Evolutionary conservation across 2,329 filamentous ascomycete genomes (phyloP).

Genomic region (Claviceps capensis): DNA sequence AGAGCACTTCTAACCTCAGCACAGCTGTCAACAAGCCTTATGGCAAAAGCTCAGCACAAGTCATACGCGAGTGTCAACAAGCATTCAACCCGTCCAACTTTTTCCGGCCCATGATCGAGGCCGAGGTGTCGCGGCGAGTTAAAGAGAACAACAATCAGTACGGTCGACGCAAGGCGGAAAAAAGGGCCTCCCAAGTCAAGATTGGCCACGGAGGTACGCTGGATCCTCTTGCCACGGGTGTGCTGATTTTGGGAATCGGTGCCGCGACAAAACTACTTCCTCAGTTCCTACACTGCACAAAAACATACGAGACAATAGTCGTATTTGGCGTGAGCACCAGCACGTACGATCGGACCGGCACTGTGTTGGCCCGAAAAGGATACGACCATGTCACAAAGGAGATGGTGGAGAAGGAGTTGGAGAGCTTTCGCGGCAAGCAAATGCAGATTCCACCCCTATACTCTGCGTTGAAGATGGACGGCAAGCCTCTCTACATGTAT

Average conservation of each 20-base stretch:
- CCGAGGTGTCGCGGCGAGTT: conserved; percentile 41
- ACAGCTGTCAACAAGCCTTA: conserved; percentile 86
- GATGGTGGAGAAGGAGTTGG: conserved; percentile 62
- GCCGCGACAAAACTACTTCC: conserved; percentile 72
- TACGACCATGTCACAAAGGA: conserved; percentile 74
- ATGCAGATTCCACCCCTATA: conserved; percentile 87
- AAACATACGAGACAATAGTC: conserved; percentile 81
- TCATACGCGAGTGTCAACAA: conserved; percentile 74
- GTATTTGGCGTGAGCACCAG: conserved; percentile 89
- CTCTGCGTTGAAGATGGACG: conserved; percentile 83
- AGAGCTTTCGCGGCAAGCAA: conserved; percentile 65
- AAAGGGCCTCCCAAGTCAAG: conserved; percentile 61
- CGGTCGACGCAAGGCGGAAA: conserved; percentile 41
- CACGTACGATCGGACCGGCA: conserved; percentile 78
- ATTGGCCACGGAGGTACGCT: conserved; percentile 93
- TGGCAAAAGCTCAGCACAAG: conserved; percentile 76
- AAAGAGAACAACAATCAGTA: conserved; percentile 45
- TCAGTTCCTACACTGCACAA: conserved; percentile 75
- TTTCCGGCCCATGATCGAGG: conserved; percentile 65
- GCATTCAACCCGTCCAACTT: conserved; percentile 69
- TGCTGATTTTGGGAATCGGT: conserved; percentile 79
- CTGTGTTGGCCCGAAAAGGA: conserved; percentile 59
- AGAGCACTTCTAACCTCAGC: not conserved
- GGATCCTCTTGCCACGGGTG: conserved; percentile 85
- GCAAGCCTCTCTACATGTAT: conserved; percentile 92